These are phyloP conservation scores for Aspergillus fumigatiaffinis DNA, from an alignment of 2,329 filamentous ascomycete species.

Conservation along the genomic window DNA sequence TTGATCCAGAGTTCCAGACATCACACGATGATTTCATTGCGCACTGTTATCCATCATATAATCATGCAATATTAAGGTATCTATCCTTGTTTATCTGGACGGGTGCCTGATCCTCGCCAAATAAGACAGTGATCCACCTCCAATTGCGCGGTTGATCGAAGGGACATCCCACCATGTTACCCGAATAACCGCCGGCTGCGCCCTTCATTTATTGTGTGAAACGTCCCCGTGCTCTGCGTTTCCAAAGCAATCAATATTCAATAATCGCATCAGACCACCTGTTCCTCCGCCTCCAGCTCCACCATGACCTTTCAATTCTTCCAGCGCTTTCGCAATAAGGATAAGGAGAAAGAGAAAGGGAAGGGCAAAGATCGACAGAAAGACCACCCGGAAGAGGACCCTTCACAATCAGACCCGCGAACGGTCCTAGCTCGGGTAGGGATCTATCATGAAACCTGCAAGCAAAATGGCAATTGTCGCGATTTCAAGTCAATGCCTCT, in stretches of 20 bases:
- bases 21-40: not conserved
- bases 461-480: not conserved
- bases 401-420: not conserved
- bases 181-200: not conserved
- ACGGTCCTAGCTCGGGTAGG: not conserved
- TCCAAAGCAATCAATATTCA: not conserved
- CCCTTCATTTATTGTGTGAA: not conserved
- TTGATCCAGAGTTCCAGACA: not conserved
- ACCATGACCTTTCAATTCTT: not conserved
- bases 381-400: not conserved
- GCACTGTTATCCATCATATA: not conserved
- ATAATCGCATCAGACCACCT: not conserved
- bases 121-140: not conserved
- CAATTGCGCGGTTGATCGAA: not conserved
- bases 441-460: not conserved
- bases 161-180: not conserved
- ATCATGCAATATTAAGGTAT: not conserved
- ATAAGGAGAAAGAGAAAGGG: not conserved
- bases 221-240: not conserved
- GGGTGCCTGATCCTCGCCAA: not conserved
- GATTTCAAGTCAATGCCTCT: not conserved
- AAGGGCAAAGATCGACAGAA: not conserved
- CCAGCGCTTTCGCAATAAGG: not conserved
- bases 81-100: not conserved
- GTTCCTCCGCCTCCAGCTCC: not conserved